Evolutionary conservation across 2,329 filamentous ascomycete species (phyloP).

Genomic region (Fusarium bulbicola): DNA sequence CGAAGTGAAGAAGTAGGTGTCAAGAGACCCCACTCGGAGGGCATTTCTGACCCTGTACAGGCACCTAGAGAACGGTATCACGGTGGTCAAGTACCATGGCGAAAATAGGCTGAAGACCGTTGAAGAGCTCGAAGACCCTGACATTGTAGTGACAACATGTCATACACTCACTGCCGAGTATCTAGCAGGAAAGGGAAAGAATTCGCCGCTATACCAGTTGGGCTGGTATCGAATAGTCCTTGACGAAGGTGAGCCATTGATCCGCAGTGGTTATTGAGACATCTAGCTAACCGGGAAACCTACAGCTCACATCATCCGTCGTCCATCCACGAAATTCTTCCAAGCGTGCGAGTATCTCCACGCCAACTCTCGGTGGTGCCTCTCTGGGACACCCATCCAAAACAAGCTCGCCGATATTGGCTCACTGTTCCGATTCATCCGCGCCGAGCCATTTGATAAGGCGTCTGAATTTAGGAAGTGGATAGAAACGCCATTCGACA

Average conservation of each 20-base stretch:
- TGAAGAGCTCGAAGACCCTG: neutral
- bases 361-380: conserved; percentile 59
- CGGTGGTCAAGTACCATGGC: neutral
- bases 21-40: rapidly evolving
- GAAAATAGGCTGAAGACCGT: neutral
- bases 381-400: conserved; percentile 64
- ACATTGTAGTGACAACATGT: conserved; percentile 8
- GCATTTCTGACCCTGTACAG: neutral
- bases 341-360: conserved; percentile 52
- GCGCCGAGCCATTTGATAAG: neutral
- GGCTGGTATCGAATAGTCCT: conserved; percentile 55
- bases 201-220: neutral
- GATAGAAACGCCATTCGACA: neutral
- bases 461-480: conserved; percentile 2
- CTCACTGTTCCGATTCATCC: conserved; percentile 24
- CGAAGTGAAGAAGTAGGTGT: neutral
- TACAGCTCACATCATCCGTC: conserved; percentile 57
- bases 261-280: rapidly evolving
- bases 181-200: neutral
- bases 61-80: neutral
- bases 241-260: conserved; percentile 52
- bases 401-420: conserved; percentile 60
- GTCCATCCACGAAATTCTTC: conserved; percentile 54
- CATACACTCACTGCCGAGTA: conserved; percentile 9
- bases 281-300: rapidly evolving